Conservation (phyloP, 352 stramenopile species). For the Pythium brassicae region DNA sequence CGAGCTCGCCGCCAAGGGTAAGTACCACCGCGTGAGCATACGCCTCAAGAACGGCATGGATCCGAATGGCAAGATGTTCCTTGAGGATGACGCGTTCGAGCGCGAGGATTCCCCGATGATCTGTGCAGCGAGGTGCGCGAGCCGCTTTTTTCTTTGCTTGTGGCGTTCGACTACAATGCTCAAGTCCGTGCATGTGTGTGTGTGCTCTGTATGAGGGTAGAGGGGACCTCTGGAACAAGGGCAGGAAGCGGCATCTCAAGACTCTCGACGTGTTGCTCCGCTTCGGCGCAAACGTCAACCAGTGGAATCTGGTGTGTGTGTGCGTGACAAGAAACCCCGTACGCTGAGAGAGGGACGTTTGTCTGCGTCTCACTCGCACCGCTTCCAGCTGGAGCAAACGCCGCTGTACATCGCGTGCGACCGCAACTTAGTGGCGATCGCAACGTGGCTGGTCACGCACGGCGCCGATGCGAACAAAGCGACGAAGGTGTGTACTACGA, state of each 20-base stretch:
- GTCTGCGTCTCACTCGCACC: not conserved
- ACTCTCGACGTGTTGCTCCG: constrained; percentile 46
- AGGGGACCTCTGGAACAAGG: constrained; percentile 37
- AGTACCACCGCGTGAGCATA: constrained; percentile 34
- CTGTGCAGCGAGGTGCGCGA: constrained; percentile 40
- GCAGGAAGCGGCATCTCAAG: constrained; percentile 41
- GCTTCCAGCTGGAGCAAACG: constrained; percentile 46
- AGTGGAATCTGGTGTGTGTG: constrained; percentile 43
- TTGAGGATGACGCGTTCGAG: constrained; percentile 43
- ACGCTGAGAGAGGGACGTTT: not conserved
- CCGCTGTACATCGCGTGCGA: constrained; percentile 54
- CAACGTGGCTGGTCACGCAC: constrained; percentile 46
- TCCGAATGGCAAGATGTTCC: constrained; percentile 36
- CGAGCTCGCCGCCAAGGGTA: constrained; percentile 37
- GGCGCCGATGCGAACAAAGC: constrained; percentile 48
- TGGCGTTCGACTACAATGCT: too few relatives aligned
- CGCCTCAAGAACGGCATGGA: constrained; percentile 54
- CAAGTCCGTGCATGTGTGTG: too few relatives aligned
- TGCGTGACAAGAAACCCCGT: too few relatives aligned
- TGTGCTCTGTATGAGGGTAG: constrained; percentile 9
- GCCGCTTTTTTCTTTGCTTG: not conserved
- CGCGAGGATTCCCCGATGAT: constrained; percentile 54
- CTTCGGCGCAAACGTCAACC: constrained; percentile 53
- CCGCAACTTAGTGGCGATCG: constrained; percentile 31
- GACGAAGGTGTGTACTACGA: constrained; percentile 26